These are phyloP conservation scores for Aspergillus cristatus DNA, from an alignment of 495 filamentous ascomycete genomes.

Conservation along the genomic window DNA sequence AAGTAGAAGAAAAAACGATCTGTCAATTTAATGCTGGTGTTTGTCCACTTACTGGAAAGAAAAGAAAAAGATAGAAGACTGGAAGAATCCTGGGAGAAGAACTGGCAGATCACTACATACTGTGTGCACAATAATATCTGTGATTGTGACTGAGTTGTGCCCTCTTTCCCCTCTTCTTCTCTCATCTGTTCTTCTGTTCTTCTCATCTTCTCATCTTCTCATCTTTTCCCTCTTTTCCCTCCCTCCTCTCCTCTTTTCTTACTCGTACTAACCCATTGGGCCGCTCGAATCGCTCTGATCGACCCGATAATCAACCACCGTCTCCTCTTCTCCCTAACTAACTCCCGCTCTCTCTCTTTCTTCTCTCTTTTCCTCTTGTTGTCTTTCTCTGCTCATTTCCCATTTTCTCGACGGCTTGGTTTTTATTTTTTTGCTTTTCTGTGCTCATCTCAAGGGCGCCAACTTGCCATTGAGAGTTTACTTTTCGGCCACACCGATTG, in stretches of 20 bases:
- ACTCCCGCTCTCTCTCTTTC: background rate
- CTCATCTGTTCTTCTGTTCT: no score
- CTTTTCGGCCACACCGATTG: no score
- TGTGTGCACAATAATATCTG: conserved; percentile 5
- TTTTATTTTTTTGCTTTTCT: no score
- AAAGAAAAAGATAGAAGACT: background rate
- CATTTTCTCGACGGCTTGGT: no score
- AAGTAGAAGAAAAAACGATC: conserved; percentile 9
- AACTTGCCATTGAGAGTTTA: no score
- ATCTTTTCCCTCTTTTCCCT: background rate
- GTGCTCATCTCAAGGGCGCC: no score
- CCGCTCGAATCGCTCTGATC: no score
- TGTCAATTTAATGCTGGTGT: conserved; percentile 14
- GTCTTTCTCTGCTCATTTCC: no score
- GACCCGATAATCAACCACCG: no score
- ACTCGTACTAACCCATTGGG: conserved; percentile 1
- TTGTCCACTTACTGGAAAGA: background rate
- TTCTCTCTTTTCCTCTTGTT: background rate
- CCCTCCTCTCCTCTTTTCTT: background rate
- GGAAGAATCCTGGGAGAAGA: background rate
- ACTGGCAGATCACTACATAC: conserved; percentile 1
- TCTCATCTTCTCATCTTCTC: background rate
- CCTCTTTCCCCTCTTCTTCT: no score
- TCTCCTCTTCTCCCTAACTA: conserved; percentile 1
- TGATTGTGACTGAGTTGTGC: no score